phyloP scores from a whole-genome alignment of 2,329 filamentous ascomycete genomes.

The Tolypocladium endophyticum region DNA sequence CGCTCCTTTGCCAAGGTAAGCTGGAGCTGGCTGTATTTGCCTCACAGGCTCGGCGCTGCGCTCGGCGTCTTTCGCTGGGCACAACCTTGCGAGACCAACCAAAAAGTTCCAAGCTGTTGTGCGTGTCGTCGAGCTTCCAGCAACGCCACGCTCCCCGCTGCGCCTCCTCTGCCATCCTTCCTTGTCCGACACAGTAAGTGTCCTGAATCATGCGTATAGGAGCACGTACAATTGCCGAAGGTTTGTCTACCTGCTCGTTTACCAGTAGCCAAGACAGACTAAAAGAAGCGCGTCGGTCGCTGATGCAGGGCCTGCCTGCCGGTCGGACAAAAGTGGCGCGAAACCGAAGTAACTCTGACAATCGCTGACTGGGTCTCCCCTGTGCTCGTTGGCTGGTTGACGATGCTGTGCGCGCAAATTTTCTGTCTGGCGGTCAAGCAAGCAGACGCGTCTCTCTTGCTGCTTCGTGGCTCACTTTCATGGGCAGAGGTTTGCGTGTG shows the following conservation, averaged over 20 bases:
- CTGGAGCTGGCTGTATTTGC: not conserved
- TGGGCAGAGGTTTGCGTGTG: not conserved
- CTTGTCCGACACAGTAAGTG: not conserved
- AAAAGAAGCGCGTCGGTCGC: not conserved
- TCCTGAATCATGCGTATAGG: not conserved
- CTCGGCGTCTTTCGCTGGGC: not conserved
- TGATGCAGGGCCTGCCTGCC: not conserved
- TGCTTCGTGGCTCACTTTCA: not conserved
- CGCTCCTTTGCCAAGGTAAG: not conserved
- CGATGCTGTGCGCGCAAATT: not conserved
- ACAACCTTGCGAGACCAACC: not conserved
- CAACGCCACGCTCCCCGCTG: not conserved
- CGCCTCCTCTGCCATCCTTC: not conserved
- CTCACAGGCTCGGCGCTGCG: not conserved
- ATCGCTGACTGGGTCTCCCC: not conserved
- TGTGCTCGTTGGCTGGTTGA: not conserved
- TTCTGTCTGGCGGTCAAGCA: not conserved
- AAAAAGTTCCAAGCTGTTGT: not conserved
- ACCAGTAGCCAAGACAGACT: not conserved
- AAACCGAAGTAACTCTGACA: not conserved
- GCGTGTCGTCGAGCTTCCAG: not conserved
- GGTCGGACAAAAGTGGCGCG: not conserved
- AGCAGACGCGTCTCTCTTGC: not conserved
- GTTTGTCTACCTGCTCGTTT: not conserved
- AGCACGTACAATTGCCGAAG: too few species aligned